Conservation (phyloP, 768 basidiomycete genomes). For the Kwoniella shandongensis region DNA sequence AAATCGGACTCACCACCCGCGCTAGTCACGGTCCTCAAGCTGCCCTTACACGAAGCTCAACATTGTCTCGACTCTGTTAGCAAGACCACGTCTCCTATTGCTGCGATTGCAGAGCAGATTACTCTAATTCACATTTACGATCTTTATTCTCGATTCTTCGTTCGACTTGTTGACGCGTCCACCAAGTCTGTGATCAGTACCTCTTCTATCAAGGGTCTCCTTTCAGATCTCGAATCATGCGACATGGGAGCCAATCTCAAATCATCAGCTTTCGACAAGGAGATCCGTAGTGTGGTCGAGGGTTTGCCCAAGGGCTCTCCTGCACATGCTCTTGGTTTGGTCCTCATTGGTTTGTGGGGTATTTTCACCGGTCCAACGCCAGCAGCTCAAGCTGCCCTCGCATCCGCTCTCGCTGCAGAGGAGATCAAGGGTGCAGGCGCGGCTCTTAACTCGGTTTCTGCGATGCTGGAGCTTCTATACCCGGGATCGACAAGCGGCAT, state of each 20-base stretch:
- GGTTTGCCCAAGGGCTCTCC: slow-evolving; percentile 40
- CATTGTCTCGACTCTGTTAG: slow-evolving; percentile 22
- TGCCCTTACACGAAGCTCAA: slow-evolving; percentile 36
- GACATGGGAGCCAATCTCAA: slow-evolving; percentile 22
- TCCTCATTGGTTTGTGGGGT: slow-evolving; percentile 51
- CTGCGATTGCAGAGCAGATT: slow-evolving; percentile 49
- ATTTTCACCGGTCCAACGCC: slow-evolving; percentile 40
- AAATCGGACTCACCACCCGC: slow-evolving; percentile 14
- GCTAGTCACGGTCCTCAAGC: slow-evolving; percentile 32
- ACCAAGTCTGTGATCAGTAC: slow-evolving; percentile 8
- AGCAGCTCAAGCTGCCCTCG: slow-evolving; percentile 39
- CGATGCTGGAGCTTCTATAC: slow-evolving; percentile 41
- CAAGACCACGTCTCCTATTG: slow-evolving; percentile 35
- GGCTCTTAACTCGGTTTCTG: slow-evolving; percentile 35
- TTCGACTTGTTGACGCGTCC: slow-evolving; percentile 43
- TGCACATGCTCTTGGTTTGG: slow-evolving; percentile 48
- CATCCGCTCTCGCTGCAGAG: slow-evolving; percentile 44
- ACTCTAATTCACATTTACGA: slow-evolving; percentile 47
- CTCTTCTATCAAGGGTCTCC: slow-evolving; percentile 25
- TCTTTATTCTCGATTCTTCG: slow-evolving; percentile 43
- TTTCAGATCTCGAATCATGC: slow-evolving; percentile 28
- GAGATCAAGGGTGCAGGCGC: slow-evolving; percentile 34
- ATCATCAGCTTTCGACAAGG: slow-evolving; percentile 37
- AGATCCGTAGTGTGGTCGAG: slow-evolving; percentile 38
- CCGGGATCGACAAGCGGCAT: slow-evolving; percentile 32